Percentiles rank a stretch among this genome's conserved stretches.
Conservation (phyloP, 1,139 yeast species). For the Nadsonia starkeyi-henricii region DNA sequence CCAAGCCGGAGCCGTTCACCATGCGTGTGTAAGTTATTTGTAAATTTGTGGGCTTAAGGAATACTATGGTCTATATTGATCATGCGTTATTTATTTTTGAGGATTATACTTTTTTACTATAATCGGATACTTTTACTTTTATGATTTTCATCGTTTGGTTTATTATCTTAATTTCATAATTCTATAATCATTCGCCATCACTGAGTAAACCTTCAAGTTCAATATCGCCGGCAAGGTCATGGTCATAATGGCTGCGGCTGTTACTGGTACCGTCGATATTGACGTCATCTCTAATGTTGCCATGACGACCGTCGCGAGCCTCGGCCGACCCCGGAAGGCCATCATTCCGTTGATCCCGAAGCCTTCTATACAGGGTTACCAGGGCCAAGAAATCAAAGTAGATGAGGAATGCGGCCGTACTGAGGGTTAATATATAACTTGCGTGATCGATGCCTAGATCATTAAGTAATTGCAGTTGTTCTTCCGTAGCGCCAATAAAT, state of each 20-base stretch:
- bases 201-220: slow-evolving; percentile 1
- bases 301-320: background rate
- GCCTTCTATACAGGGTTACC: slow-evolving; percentile 41
- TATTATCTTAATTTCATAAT: too few relatives aligned
- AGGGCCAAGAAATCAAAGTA: slow-evolving; percentile 51
- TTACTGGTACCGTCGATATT: too few relatives aligned
- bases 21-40: too few relatives aligned
- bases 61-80: too few relatives aligned
- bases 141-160: too few relatives aligned
- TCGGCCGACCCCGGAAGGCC: background rate
- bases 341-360: slow-evolving; percentile 15
- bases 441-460: slow-evolving; percentile 75
- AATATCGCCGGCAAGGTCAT: background rate
- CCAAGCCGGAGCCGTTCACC: too few relatives aligned
- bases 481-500: slow-evolving; percentile 89
- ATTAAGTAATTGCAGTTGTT: slow-evolving; percentile 58
- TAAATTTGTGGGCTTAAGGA: too few relatives aligned
- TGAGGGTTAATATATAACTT: slow-evolving; percentile 60
- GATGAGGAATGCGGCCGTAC: slow-evolving; percentile 61
- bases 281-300: too few relatives aligned
- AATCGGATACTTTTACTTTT: too few relatives aligned
- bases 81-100: too few relatives aligned
- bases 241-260: background rate
- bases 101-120: too few relatives aligned
- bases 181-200: background rate